These are phyloP conservation scores for Corynespora cassiicola DNA, from an alignment of 2,329 filamentous ascomycete species.

Conservation along the genomic window DNA sequence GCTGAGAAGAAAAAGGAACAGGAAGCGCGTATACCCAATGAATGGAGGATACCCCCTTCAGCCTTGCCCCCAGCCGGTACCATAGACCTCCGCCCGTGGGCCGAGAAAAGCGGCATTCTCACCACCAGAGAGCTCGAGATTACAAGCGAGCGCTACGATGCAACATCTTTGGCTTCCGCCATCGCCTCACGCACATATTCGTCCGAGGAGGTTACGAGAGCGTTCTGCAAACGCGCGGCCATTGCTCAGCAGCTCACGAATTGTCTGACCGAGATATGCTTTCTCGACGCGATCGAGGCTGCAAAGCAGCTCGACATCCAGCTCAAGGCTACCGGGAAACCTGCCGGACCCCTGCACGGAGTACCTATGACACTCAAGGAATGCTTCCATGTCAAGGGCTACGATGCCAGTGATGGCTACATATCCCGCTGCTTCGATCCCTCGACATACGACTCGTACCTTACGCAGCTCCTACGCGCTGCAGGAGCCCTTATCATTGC, in stretches of 20 bases:
- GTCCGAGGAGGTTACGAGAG: conserved; percentile 50
- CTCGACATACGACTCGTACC: no score
- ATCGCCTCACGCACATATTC: no score
- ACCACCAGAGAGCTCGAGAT: no score
- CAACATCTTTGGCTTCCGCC: no score
- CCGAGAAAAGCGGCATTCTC: no score
- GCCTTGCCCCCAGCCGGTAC: no score
- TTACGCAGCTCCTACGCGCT: no score
- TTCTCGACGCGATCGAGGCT: conserved; percentile 36
- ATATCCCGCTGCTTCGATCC: conserved; percentile 59
- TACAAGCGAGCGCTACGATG: no score
- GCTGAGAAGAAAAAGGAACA: no score
- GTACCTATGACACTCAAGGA: conserved; percentile 61
- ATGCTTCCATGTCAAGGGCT: conserved; percentile 62
- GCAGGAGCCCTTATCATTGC: conserved; percentile 56
- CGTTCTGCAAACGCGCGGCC: conserved; percentile 56
- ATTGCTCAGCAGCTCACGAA: conserved; percentile 62
- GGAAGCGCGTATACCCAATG: no score
- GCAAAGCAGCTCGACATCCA: conserved; percentile 39
- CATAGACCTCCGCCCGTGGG: no score
- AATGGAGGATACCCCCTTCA: no score
- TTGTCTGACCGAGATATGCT: conserved; percentile 43
- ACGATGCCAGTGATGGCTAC: conserved; percentile 61
- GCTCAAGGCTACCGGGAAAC: conserved; percentile 37
- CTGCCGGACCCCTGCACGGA: conserved; percentile 56